Evolutionary conservation across 2,329 filamentous ascomycete species (phyloP).

Genomic region (Beauveria bassiana): DNA sequence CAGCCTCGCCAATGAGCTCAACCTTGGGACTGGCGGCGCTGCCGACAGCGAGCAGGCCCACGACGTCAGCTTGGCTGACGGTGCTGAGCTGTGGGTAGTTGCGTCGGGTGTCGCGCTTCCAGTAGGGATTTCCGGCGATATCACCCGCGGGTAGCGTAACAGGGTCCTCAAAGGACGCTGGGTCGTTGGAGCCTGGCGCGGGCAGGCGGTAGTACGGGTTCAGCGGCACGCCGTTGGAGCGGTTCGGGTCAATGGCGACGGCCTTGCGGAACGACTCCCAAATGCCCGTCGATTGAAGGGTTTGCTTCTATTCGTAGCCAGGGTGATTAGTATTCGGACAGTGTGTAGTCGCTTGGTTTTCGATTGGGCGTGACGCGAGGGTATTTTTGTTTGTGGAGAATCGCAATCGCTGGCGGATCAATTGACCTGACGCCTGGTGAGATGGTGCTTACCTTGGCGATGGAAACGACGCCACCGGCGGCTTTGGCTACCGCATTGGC

Average conservation of each 20-base stretch:
- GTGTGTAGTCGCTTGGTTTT: slow-evolving; percentile 10
- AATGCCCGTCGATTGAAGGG: slow-evolving; percentile 78
- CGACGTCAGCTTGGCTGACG: slow-evolving; percentile 76
- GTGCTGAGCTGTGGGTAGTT: slow-evolving; percentile 74
- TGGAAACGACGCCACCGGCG: slow-evolving; percentile 44
- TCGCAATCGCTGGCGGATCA: slow-evolving; percentile 13
- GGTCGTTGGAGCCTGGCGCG: slow-evolving; percentile 39
- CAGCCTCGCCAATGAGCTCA: slow-evolving; percentile 62
- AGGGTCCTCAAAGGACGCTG: slow-evolving; percentile 31
- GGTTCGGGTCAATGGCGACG: slow-evolving; percentile 75
- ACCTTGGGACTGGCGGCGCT: slow-evolving; percentile 74
- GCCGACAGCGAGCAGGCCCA: slow-evolving; percentile 76
- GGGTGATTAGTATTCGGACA: slow-evolving; percentile 11
- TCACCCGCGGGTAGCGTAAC: slow-evolving; percentile 51
- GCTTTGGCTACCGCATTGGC: slow-evolving; percentile 52
- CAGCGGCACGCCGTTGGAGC: slow-evolving; percentile 84
- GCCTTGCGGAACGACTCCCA: slow-evolving; percentile 77
- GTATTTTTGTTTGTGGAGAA: neutral
- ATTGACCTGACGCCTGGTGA: slow-evolving; percentile 14
- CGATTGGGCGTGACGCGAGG: neutral
- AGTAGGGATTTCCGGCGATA: slow-evolving; percentile 44
- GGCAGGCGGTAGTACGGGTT: slow-evolving; percentile 91
- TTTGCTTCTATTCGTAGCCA: slow-evolving; percentile 70
- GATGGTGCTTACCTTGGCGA: slow-evolving; percentile 48
- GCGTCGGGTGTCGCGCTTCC: slow-evolving; percentile 85